Evolutionary conservation across 1,284 basidiomycete genomes (phyloP).

Genomic region (Hypsizygus ulmarius): DNA sequence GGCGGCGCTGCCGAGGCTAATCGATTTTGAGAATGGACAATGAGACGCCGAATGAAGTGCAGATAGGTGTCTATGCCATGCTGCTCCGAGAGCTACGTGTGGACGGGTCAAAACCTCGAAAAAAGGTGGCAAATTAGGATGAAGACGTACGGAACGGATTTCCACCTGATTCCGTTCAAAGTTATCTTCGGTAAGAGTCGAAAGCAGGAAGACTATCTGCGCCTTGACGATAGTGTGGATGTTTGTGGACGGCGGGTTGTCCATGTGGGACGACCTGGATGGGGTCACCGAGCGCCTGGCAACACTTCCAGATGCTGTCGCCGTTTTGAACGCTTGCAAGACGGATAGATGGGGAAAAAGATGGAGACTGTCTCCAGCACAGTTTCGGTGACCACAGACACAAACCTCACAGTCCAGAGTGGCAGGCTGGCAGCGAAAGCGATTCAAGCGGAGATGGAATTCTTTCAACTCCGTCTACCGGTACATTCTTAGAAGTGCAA

Average conservation of each 20-base stretch:
- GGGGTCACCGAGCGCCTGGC: constrained; percentile 73
- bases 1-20: constrained; percentile 55
- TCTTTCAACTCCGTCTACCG: constrained; percentile 22
- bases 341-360: constrained; percentile 35
- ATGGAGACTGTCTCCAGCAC: constrained; percentile 39
- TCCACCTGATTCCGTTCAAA: constrained; percentile 89
- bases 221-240: constrained; percentile 80
- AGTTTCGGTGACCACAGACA: constrained; percentile 16
- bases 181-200: constrained; percentile 92
- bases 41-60: constrained; percentile 92
- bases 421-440: no score
- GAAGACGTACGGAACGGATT: constrained; percentile 78
- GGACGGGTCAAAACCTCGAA: constrained; percentile 20
- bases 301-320: constrained; percentile 69
- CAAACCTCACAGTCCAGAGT: constrained; percentile 7
- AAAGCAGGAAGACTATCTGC: constrained; percentile 91
- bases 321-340: constrained; percentile 60
- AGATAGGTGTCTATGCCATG: constrained; percentile 94
- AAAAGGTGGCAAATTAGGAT: constrained; percentile 12
- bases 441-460: constrained; percentile 21
- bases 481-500: constrained; percentile 42
- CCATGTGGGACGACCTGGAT: constrained; percentile 68
- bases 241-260: constrained; percentile 58
- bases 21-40: constrained; percentile 77
- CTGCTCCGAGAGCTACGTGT: constrained; percentile 81